phyloP scores from a whole-genome alignment of 805 yeast species.

The Metahyphopichia silvanorum region DNA sequence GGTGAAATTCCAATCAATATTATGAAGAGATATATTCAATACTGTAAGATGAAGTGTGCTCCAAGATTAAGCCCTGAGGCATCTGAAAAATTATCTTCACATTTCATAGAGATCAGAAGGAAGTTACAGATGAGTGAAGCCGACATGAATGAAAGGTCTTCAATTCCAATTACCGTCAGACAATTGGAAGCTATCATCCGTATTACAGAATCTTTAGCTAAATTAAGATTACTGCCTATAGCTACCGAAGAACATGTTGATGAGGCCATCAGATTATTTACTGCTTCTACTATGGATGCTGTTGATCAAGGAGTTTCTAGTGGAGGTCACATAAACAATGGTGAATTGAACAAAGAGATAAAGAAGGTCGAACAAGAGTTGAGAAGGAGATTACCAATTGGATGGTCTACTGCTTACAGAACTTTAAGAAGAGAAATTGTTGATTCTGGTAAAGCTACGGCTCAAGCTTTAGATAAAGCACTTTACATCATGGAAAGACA shows the following conservation, averaged over 20 bases:
- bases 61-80: slow-evolving; percentile 90
- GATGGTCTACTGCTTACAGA: slow-evolving; percentile 89
- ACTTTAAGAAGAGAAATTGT: slow-evolving; percentile 83
- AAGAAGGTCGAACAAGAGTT: slow-evolving; percentile 78
- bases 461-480: slow-evolving; percentile 79
- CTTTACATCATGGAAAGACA: slow-evolving; percentile 77
- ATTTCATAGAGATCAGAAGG: slow-evolving; percentile 87
- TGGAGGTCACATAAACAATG: slow-evolving; percentile 43
- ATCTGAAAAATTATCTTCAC: slow-evolving; percentile 83
- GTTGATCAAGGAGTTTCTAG: slow-evolving; percentile 61
- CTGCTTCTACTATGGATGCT: slow-evolving; percentile 98
- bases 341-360: slow-evolving; percentile 67
- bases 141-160: slow-evolving; percentile 81
- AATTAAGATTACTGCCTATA: slow-evolving; percentile 73
- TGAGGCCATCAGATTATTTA: slow-evolving; percentile 90
- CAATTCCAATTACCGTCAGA: slow-evolving; percentile 96
- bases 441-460: slow-evolving; percentile 56
- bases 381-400: slow-evolving; percentile 88
- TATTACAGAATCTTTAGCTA: slow-evolving; percentile 91
- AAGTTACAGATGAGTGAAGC: slow-evolving; percentile 78
- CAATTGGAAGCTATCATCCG: slow-evolving; percentile 97
- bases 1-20: slow-evolving; percentile 87
- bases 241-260: slow-evolving; percentile 90
- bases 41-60: slow-evolving; percentile 87
- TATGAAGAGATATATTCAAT: slow-evolving; percentile 90